A percentile compares a stretch with the other conserved stretches of the same genome.
phyloP scores from a whole-genome alignment of 768 basidiomycete species.

The Macrolepiota albuminosa region DNA sequence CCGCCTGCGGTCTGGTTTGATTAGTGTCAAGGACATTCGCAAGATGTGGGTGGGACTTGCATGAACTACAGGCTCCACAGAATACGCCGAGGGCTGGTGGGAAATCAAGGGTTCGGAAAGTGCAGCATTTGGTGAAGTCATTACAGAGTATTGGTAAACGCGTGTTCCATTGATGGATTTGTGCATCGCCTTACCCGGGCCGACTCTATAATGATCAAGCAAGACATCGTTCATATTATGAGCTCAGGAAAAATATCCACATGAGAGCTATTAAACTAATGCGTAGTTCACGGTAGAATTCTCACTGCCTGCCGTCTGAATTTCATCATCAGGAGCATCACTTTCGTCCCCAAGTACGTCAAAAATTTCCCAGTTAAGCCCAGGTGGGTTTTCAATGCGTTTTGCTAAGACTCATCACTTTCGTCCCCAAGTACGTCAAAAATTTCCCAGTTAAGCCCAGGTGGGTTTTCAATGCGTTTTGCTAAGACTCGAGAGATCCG shows the following conservation, averaged over 20 bases:
- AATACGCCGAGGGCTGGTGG: not conserved
- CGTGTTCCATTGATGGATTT: not conserved
- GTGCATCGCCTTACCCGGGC: too few species aligned
- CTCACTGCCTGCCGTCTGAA: conserved; percentile 16
- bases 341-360: conserved; percentile 54
- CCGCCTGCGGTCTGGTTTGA: conserved; percentile 29
- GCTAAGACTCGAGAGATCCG: conserved; percentile 43
- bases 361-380: conserved; percentile 48
- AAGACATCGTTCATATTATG: too few species aligned
- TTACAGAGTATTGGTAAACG: not conserved
- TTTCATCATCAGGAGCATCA: conserved; percentile 25
- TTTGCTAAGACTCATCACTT: conserved; percentile 42
- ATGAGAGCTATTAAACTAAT: conserved; percentile 16
- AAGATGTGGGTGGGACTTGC: conserved; percentile 22
- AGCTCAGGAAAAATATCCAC: not conserved
- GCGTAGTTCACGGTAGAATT: conserved; percentile 34
- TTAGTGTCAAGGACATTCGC: not conserved
- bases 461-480: conserved; percentile 40
- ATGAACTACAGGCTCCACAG: conserved; percentile 19
- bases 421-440: conserved; percentile 53
- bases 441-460: conserved; percentile 45
- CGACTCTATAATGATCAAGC: too few species aligned
- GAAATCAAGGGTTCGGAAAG: not conserved
- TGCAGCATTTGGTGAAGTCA: conserved; percentile 1
- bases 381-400: conserved; percentile 39